Evolutionary conservation across 352 stramenopile genomes (phyloP), one percentile per base, ranked within the genome.

Genomic region (Phytopythium mirpurense): DNA sequence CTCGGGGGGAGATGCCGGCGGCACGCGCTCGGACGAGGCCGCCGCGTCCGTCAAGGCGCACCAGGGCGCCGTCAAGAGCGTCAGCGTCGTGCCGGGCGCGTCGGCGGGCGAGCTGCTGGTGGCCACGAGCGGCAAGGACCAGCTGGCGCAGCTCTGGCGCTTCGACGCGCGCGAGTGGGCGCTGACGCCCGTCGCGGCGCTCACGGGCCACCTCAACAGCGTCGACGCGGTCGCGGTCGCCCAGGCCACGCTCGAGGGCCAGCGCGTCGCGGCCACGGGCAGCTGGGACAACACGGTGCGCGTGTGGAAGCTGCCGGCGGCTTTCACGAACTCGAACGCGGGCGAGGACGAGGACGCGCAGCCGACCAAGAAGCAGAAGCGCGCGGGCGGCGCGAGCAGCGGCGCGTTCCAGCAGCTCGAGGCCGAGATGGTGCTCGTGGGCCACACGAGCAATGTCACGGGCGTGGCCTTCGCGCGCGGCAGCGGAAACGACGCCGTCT

Each of bases 281-380:
- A 88, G 77, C 42, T 94, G 84, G 84, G 84, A 94, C 62, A 91
- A 92, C 62, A 92, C 81, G 10, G 82, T 94, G 51, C 79, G 84
- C 9, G 68, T 94, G 56, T 94, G 84, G 84, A 56, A 65, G 56
- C 63, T 45, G 14, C 60, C 52, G 14, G 46, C 29, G 16, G 53
- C 43, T 10, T 61, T 0, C 41, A 31, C 19, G 21, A 2, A 15
- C 32, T 5, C 5, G 5, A 10, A 36, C 29, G 50, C 26, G 26
- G 37, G 12, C 23, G 12, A 57, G 18, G 54, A 50, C 34, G 35
- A 51, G 41, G 62, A 74, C 37, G 57, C 68, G 32, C 64, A 72
- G 32, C 74, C 73, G 19, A 65, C 68, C n/a, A 88, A 87, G 63
- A 93, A 86, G 61, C 76, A 88, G 61, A 75, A 90, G 57, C 90